Evolutionary conservation across 1,139 yeast species (phyloP), one percentile per base, ranked within the genome.

Genomic region (Lodderomyces theae): DNA sequence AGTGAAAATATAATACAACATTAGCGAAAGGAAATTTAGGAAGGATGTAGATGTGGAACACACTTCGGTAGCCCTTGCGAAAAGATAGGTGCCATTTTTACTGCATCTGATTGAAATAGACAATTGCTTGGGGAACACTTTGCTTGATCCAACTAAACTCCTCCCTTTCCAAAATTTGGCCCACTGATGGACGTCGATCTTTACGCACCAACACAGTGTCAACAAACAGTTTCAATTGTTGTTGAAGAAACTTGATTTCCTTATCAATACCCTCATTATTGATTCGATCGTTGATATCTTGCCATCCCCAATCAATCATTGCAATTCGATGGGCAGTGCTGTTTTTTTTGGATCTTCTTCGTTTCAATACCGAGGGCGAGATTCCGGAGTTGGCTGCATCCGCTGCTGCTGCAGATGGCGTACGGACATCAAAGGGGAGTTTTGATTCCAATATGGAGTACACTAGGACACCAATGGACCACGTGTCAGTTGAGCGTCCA

Each of bases 401-500:
- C 5, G 25, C 22, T 2, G 34, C 32, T 16, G 44, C 28, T 2
- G 61, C 15, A 7, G 35, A 11, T 4, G 54, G 57, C 13, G 41
- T 25, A 25, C 38, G 41, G 4, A 29, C 22, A 57, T 92, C 98
- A 66, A 92, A 92, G 1, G 98, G 98, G 39, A 92, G 68, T 42
- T 96, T 62, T 40, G 86, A 82, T 53, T 92, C 98, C 53, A 92
- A 63, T 26, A 90, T 63, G 1, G 95, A 79, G 57, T 89, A 92
- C 1, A 89, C 63, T n/a, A 89, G 68, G 4, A 90, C 97, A 1
- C 97, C 98, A 6, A 89, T 63, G 1, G 97, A 87, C 98, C 98
- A 92, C 12, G 92, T 74, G 57, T 92, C 98, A 34, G 94, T 84
- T 48, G 86, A 79, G 41, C 85, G 76, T 3, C 98, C 98, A 55